Conservation (phyloP, 208 protist genomes). For the Histomonas meleagridis region DNA sequence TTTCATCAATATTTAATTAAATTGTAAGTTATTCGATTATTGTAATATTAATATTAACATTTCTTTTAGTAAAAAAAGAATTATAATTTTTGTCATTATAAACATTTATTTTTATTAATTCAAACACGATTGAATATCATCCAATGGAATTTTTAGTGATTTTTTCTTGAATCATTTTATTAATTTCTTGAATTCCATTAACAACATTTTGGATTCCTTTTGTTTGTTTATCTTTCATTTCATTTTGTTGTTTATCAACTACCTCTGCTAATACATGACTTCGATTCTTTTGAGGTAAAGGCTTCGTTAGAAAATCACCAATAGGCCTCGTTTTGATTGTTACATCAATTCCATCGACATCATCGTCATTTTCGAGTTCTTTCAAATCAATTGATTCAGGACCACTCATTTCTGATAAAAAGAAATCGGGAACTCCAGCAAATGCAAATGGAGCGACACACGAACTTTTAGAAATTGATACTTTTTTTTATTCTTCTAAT, state of each 20-base stretch:
- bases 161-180: slow-evolving; percentile 2
- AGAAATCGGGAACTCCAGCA: background rate
- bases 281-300: background rate
- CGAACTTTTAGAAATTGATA: background rate
- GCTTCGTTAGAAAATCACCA: slow-evolving; percentile 24
- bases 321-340: background rate
- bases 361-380: slow-evolving; percentile 3
- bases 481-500: background rate
- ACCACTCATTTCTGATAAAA: background rate
- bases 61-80: too few species aligned
- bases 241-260: background rate
- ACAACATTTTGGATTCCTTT: background rate
- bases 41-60: too few species aligned
- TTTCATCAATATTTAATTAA: too few species aligned
- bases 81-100: too few species aligned
- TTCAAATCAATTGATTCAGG: background rate
- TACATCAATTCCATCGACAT: background rate
- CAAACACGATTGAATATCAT: too few species aligned
- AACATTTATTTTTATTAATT: too few species aligned
- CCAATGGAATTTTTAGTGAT: background rate
- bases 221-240: background rate
- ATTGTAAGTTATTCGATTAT: too few species aligned
- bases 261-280: background rate
- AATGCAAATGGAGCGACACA: background rate
- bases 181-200: background rate